phyloP scores from a whole-genome alignment of 768 basidiomycete genomes.

The Ramaria sp. region DNA sequence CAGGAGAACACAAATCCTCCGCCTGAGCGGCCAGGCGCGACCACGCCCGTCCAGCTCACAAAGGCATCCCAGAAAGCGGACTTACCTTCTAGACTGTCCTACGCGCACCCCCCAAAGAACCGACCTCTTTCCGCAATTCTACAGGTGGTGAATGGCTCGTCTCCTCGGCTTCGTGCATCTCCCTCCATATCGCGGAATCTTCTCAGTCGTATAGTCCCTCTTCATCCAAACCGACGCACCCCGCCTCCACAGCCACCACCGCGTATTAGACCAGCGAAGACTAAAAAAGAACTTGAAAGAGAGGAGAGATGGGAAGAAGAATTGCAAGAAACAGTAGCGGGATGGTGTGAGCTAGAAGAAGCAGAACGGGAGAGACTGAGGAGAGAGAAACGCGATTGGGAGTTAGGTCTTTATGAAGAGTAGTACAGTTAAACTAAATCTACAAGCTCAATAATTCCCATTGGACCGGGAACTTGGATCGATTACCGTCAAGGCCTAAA shows the following conservation, averaged over 20 bases:
- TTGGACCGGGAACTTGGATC: too few species aligned
- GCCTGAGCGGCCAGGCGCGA: conserved; percentile 36
- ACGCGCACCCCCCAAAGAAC: conserved; percentile 23
- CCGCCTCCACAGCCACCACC: conserved; percentile 67
- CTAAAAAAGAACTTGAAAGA: conserved; percentile 63
- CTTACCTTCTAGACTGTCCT: conserved; percentile 23
- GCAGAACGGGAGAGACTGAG: conserved; percentile 42
- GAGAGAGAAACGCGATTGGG: conserved; percentile 50
- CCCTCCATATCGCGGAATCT: conserved; percentile 48
- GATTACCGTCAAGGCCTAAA: too few species aligned
- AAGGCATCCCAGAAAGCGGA: not conserved
- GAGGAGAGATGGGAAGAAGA: conserved; percentile 80
- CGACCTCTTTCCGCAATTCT: conserved; percentile 7
- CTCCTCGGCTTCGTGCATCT: conserved; percentile 38
- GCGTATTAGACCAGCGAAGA: conserved; percentile 57
- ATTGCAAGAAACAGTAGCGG: conserved; percentile 54
- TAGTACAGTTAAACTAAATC: too few species aligned
- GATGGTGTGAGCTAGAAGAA: conserved; percentile 40
- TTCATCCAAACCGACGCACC: conserved; percentile 62
- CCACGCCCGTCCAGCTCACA: conserved; percentile 26
- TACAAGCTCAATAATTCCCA: too few species aligned
- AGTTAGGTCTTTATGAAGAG: conserved; percentile 50
- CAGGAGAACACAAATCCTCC: conserved; percentile 8
- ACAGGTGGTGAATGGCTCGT: conserved; percentile 16
- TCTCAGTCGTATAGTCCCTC: conserved; percentile 60